A percentile compares a stretch with the other conserved stretches of the same genome.
phyloP scores from a whole-genome alignment of 129 eudicot genomes.

The Glebionis coronaria region DNA sequence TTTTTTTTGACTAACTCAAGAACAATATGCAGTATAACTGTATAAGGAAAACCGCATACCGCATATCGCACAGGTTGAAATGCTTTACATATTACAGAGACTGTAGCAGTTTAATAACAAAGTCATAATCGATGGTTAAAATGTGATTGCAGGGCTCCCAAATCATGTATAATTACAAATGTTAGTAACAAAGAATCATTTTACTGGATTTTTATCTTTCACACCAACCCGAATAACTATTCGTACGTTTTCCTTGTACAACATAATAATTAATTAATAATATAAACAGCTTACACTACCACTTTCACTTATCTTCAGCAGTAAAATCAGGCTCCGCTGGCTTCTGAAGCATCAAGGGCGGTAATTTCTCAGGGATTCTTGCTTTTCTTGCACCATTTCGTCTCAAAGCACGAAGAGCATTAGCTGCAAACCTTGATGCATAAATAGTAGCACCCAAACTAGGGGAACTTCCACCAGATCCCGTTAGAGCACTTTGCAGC shows the following conservation, averaged over 20 bases:
- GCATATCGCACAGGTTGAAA: too few relatives aligned
- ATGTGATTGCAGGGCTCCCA: not conserved
- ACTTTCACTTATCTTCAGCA: constrained; percentile 50
- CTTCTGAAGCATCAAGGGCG: constrained; percentile 79
- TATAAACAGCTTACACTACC: constrained; percentile 1
- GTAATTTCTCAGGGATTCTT: constrained; percentile 69
- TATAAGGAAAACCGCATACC: too few relatives aligned
- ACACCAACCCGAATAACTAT: constrained; percentile 5
- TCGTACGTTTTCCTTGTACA: constrained; percentile 16
- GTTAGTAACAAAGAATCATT: not conserved
- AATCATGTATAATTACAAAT: constrained; percentile 1
- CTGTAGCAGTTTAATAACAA: too few relatives aligned
- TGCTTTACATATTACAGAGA: too few relatives aligned
- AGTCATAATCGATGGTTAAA: not conserved
- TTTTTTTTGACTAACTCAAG: too few relatives aligned
- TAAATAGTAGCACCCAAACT: constrained; percentile 86
- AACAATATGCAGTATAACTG: too few relatives aligned
- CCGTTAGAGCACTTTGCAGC: constrained; percentile 68
- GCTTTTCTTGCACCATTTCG: constrained; percentile 60
- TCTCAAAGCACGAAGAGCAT: constrained; percentile 62
- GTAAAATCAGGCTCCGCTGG: constrained; percentile 97
- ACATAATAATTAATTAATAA: constrained; percentile 10
- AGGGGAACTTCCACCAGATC: constrained; percentile 65
- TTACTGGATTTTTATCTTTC: not conserved
- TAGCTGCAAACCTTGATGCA: constrained; percentile 89